Evolutionary conservation across 2,329 filamentous ascomycete species (phyloP), one percentile per base, ranked within the genome.

Genomic region (Seiridium unicorne): DNA sequence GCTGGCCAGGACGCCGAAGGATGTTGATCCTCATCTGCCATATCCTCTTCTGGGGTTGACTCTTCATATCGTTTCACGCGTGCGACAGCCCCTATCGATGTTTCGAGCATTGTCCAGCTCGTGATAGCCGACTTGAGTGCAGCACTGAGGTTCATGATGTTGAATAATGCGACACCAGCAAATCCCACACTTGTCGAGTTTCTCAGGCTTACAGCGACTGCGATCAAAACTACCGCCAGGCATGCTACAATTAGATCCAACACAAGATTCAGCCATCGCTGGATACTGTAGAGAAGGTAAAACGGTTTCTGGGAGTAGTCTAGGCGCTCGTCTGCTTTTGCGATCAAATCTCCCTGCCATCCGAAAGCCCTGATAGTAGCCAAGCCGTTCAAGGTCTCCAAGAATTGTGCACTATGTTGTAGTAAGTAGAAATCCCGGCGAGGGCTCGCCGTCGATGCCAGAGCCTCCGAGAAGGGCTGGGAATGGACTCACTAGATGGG

Each of bases 361-460:
- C 73, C 72, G 60, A 79, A 81, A 1, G 79, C 76, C n/a, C 79
- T 75, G 48, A 82, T 77, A 1, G 77, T 81, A 0, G 74, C 65
- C 3, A 81, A 60, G 1, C 79, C 79, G 34, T 70, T 69, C 0
- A 81, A 62, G 5, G 76, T 76, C 60, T 82, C 80, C 26, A 72
- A 68, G 61, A 80, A 81, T 49, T 81, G 74, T 1, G 76, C 73
- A 63, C 58, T 44, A 44, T 40, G 13, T 42, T 32, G 11, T n/a
- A 32, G 32, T 42, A n/a, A 53, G 49, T 40, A 26, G 18, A 26
- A 26, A 26, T 26, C 18, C 18, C 18, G 18, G 18, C 18, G 18
- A 26, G 18, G 18, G 18, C 18, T 26, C 18, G 18, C 18, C 18
- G 18, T 26, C 18, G 18, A 26, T 26, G 18, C 18, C 18, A 26